phyloP scores from a whole-genome alignment of 2,329 filamentous ascomycete species.

The Aciculosporium take region DNA sequence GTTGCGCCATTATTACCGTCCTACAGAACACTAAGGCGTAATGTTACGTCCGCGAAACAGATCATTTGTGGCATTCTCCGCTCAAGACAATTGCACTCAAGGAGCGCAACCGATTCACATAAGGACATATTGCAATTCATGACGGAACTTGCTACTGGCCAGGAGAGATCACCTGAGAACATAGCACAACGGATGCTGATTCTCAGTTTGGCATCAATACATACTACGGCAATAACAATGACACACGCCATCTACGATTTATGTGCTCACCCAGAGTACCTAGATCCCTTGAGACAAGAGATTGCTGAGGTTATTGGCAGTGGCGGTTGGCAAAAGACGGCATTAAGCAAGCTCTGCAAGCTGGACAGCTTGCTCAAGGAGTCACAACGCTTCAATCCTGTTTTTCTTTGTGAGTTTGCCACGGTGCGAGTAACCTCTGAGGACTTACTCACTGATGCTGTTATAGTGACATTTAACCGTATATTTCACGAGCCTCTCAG shows the following conservation, averaged over 20 bases:
- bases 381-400: constrained; percentile 1
- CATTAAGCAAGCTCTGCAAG: constrained; percentile 20
- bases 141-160: constrained; percentile 16
- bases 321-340: constrained; percentile 17
- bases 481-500: not conserved
- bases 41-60: not conserved
- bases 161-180: constrained; percentile 36
- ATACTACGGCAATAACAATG: constrained; percentile 25
- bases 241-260: constrained; percentile 26
- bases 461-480: constrained; percentile 3
- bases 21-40: not conserved
- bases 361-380: constrained; percentile 3
- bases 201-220: constrained; percentile 44
- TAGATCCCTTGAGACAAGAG: constrained; percentile 27
- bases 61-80: not conserved
- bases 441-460: not conserved
- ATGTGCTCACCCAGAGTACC: constrained; percentile 22
- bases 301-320: constrained; percentile 20
- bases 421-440: not conserved
- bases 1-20: constrained; percentile 5
- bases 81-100: not conserved
- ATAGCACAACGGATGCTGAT: constrained; percentile 52
- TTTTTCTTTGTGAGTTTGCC: not conserved
- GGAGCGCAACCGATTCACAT: not conserved
- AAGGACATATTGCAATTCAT: constrained; percentile 25